These are phyloP conservation scores for Sclerotinia glacialis DNA, from an alignment of 2,329 filamentous ascomycete genomes.

Conservation along the genomic window DNA sequence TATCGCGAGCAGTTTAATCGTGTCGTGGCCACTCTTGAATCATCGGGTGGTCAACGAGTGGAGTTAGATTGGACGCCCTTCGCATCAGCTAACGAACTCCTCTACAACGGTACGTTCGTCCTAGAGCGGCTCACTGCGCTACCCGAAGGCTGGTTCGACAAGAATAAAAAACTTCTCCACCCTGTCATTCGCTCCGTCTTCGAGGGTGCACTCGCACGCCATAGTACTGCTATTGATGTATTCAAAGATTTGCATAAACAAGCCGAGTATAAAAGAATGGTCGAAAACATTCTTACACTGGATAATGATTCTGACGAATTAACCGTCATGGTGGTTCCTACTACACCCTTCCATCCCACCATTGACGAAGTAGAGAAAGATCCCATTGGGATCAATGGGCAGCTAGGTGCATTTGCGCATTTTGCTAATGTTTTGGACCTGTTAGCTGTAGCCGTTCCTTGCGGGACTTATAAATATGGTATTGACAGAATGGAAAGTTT, in stretches of 20 bases:
- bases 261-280: slow-evolving; percentile 44
- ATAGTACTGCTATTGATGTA: slow-evolving; percentile 46
- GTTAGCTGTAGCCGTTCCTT: slow-evolving; percentile 42
- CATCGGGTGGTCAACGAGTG: slow-evolving; percentile 38
- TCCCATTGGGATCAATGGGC: slow-evolving; percentile 49
- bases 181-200: slow-evolving; percentile 50
- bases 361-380: slow-evolving; percentile 50
- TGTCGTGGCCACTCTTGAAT: slow-evolving; percentile 43
- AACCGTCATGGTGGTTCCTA: slow-evolving; percentile 50
- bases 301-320: slow-evolving; percentile 35
- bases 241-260: slow-evolving; percentile 49
- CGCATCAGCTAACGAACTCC: slow-evolving; percentile 48
- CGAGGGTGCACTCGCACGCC: slow-evolving; percentile 40
- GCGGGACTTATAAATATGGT: slow-evolving; percentile 32
- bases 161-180: slow-evolving; percentile 50
- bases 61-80: slow-evolving; percentile 47
- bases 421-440: slow-evolving; percentile 56
- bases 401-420: slow-evolving; percentile 51
- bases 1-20: slow-evolving; percentile 46
- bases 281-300: slow-evolving; percentile 42
- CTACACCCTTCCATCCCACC: slow-evolving; percentile 48
- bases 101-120: slow-evolving; percentile 54
- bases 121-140: slow-evolving; percentile 48
- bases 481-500: slow-evolving; percentile 30
- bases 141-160: slow-evolving; percentile 43